Evolutionary conservation across 352 stramenopile species (phyloP), one percentile per base, ranked within the genome.

Genomic region (Pythium phragmitis): DNA sequence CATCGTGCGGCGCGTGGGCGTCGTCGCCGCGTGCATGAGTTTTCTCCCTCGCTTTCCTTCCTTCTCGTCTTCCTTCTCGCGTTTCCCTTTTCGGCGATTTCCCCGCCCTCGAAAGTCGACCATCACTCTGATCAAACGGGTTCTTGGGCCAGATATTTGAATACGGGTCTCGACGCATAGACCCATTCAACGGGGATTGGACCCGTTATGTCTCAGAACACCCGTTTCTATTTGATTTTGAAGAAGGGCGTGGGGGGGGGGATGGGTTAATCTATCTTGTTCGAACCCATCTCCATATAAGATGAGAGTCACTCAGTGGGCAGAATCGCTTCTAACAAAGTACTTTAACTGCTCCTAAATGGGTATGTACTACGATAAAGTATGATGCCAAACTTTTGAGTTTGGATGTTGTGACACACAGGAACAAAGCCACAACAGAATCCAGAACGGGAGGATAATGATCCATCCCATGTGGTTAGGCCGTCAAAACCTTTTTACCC

Each of bases 101-200:
- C 51, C 52, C 52, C 51, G 60, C 50, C 41, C 47, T 37, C 14
- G 17, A 12, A 48, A 43, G 13, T 28, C 4, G 52, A 68, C 53
- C 61, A 68, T 63, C 61, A 68, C 61, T 68, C 61, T 53, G 14
- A 12, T 11, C 3, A 62, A 68, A 60, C 46, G 61, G 61, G 61
- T 68, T 53, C 43, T 39, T 14, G 54, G 61, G 52, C 61, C 61
- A 62, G 17, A 53, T 42, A 50, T 34, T 66, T 56, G 13, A 3
- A 21, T 21, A 47, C 41, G 59, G 59, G 51, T 65, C 9, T 4
- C 7, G 21, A 39, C 7, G 11, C 4, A 2, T 4, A 12, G 19
- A 57, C 36, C 43, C 43, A 36, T 50, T 17, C 21, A 14, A 11
- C 14, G 17, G 1, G 36, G 21, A 14, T 4, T 14, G 14, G 17